Percentiles rank a stretch among this genome's conserved stretches.
Evolutionary conservation across 2,329 filamentous ascomycete species (phyloP).

Genomic region (Fusarium mundagurra): DNA sequence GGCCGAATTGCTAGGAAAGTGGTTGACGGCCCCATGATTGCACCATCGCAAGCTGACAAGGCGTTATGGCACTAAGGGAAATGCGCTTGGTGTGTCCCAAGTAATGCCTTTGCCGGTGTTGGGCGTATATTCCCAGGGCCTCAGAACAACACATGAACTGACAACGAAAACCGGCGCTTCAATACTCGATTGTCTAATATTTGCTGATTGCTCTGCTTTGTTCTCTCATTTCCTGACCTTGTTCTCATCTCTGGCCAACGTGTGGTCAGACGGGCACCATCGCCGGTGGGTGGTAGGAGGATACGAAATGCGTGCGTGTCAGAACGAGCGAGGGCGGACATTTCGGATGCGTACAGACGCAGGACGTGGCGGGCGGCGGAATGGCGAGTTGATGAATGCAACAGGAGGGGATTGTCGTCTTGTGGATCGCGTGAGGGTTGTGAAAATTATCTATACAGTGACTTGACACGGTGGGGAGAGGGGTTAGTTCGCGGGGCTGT

Average conservation of each 20-base stretch:
- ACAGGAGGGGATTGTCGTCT: conserved; percentile 40
- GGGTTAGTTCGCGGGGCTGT: background rate
- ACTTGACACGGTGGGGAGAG: conserved; percentile 12
- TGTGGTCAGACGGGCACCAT: conserved; percentile 7
- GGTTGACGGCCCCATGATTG: conserved; percentile 41
- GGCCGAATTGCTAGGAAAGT: conserved; percentile 30
- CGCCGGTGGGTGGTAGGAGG: conserved; percentile 5
- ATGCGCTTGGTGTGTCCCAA: conserved; percentile 28
- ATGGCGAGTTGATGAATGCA: conserved; percentile 35
- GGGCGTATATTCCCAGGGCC: conserved; percentile 1
- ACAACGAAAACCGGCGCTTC: background rate
- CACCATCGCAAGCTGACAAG: conserved; percentile 45
- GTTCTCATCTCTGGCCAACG: background rate
- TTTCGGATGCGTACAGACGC: conserved; percentile 28
- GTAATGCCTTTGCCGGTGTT: conserved; percentile 15
- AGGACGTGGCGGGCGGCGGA: conserved; percentile 37
- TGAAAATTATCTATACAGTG: conserved; percentile 44
- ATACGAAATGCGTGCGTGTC: conserved; percentile 18
- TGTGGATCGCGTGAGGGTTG: conserved; percentile 40
- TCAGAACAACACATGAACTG: background rate
- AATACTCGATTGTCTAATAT: background rate
- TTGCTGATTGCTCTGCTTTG: background rate
- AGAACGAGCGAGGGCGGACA: conserved; percentile 12
- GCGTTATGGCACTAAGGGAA: conserved; percentile 40
- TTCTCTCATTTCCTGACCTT: background rate